phyloP scores from a whole-genome alignment of 768 basidiomycete species.

The Neoboletus subvelutipes region DNA sequence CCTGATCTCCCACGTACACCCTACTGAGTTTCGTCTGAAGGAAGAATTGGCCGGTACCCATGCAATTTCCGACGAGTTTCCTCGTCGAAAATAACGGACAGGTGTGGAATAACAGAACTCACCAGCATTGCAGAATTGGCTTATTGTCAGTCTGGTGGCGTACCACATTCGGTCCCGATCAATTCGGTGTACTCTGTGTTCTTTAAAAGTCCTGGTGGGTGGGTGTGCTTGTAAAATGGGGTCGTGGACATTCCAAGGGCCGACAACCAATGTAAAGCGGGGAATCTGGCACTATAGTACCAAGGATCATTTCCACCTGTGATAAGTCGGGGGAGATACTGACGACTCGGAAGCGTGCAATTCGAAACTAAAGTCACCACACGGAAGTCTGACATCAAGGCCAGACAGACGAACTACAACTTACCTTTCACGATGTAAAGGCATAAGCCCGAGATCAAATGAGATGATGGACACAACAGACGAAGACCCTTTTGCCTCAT shows the following conservation, averaged over 20 bases:
- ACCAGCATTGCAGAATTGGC: neutral
- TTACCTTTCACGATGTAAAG: neutral
- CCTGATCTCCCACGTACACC: neutral
- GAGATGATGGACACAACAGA: neutral
- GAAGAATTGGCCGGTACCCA: neutral
- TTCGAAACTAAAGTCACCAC: neutral
- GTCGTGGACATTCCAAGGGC: neutral
- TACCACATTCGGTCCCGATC: neutral
- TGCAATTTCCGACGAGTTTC: neutral
- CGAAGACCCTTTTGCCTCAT: neutral
- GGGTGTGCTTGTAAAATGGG: neutral
- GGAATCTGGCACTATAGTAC: neutral
- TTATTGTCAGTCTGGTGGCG: neutral
- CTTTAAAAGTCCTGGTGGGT: neutral
- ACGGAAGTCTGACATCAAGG: neutral
- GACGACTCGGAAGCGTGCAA: neutral
- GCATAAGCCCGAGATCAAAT: neutral
- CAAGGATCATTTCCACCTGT: neutral
- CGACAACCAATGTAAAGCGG: neutral
- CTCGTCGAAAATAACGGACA: neutral
- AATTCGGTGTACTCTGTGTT: neutral
- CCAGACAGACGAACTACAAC: neutral
- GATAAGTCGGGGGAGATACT: neutral
- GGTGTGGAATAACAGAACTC: neutral
- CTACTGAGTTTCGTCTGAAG: neutral